A percentile compares a stretch with the other conserved stretches of the same genome.
Conservation (phyloP, 2,329 filamentous ascomycete genomes). For the Colletotrichum tamarilloi region DNA sequence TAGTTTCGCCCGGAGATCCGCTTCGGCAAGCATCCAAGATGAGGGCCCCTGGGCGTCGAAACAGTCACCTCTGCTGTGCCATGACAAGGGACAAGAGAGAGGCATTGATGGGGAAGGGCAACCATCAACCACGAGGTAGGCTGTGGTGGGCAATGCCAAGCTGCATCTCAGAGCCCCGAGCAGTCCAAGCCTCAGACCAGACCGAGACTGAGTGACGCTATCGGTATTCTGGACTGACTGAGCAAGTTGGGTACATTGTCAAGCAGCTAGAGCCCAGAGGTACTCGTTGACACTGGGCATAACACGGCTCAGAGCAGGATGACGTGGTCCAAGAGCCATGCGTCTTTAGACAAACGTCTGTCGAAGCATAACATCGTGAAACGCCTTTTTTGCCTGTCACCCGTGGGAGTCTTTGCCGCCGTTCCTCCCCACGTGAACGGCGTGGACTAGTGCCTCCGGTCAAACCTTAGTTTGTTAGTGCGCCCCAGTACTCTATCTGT, state of each 20-base stretch:
- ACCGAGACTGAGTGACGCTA: conserved; percentile 26
- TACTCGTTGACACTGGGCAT: conserved; percentile 15
- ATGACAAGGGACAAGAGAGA: conserved; percentile 18
- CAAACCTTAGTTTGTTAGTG: conserved; percentile 25
- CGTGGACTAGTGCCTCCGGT: conserved; percentile 22
- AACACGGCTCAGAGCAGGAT: conserved; percentile 6
- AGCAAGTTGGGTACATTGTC: neutral
- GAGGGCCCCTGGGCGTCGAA: conserved; percentile 18
- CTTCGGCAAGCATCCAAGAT: conserved; percentile 6
- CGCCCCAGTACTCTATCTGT: conserved; percentile 9
- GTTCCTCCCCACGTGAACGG: conserved; percentile 29
- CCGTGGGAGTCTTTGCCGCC: conserved; percentile 11
- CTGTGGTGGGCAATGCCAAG: conserved; percentile 32
- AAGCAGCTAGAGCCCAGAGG: neutral
- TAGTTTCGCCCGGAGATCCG: conserved; percentile 28
- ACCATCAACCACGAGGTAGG: conserved; percentile 7
- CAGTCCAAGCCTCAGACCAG: conserved; percentile 34
- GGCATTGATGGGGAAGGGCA: conserved; percentile 19
- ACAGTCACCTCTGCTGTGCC: conserved; percentile 20
- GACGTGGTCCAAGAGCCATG: conserved; percentile 29
- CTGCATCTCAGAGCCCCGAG: conserved; percentile 31
- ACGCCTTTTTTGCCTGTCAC: conserved; percentile 26
- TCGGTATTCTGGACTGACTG: conserved; percentile 8
- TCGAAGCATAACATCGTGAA: conserved; percentile 33
- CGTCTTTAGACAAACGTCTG: neutral